Evolutionary conservation across 179 eudicot species (phyloP).

Genomic region (Pouteria campechiana): DNA sequence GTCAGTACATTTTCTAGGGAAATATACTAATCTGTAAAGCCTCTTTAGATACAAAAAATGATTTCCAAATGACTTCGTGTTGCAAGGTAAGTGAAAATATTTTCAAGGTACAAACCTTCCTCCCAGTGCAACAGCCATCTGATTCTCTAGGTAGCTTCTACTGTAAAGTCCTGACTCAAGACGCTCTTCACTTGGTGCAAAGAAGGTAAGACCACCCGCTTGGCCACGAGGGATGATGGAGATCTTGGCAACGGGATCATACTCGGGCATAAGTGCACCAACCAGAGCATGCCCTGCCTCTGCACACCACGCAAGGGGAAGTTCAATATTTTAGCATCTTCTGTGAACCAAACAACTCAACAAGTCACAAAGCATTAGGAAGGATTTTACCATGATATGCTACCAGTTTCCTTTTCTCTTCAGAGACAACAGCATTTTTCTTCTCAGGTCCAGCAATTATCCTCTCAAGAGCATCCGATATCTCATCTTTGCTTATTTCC

Average conservation of each 20-base stretch:
- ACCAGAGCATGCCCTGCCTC: conserved; percentile 99
- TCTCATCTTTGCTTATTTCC: conserved; percentile 99
- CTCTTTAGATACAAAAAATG: no score
- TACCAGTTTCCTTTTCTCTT: conserved; percentile 90
- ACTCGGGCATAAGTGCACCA: conserved; percentile 98
- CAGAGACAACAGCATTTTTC: conserved; percentile 99
- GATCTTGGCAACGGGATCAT: conserved; percentile 96
- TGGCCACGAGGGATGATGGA: conserved; percentile 99
- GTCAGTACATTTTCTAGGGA: no score
- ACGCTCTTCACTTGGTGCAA: conserved; percentile 99
- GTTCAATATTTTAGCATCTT: not conserved
- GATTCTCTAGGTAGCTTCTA: conserved; percentile 96
- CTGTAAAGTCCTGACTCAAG: conserved; percentile 97
- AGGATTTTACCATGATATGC: conserved; percentile 96
- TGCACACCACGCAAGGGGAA: conserved; percentile 18
- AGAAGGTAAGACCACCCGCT: conserved; percentile 98
- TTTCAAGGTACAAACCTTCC: conserved; percentile 58
- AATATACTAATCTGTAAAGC: no score
- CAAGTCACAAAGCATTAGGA: not conserved
- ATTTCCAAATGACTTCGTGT: no score
- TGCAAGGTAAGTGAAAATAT: not conserved
- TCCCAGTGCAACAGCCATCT: conserved; percentile 99
- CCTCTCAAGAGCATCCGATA: conserved; percentile 92
- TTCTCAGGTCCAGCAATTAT: conserved; percentile 99
- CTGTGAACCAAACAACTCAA: not conserved